Base-by-base conservation (phyloP, 73 alveolate genomes). In the Symbiodinium natans region DNA sequence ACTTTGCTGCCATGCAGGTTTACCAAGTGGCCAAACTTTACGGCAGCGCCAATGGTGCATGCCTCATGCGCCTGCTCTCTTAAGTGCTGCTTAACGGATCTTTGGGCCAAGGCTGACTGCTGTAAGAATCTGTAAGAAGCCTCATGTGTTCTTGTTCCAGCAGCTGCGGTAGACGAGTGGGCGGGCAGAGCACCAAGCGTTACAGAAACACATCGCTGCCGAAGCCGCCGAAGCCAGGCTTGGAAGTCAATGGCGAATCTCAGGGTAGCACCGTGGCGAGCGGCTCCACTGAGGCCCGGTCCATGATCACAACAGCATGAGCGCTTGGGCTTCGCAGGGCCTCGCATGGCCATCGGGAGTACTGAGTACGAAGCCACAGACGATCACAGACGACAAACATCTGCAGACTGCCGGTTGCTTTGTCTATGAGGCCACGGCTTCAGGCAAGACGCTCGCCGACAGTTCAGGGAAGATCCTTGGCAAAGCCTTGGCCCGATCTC, bases 21-120 rank as follows among this genome's bases (percentile, higher is more conserved):
- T 88, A 88, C 42, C 95, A 88, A 43, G 95, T 88, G 33, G 95
- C 95, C 2, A 88, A 88, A 43, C 95, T 88, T 23, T 48, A 88
- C 33, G 95, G 95, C 21, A 59, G 86, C 21, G 41, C 85, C 86
- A 88, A 88, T 29, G 85, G 95, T 36, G 10, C 21, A 59, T 27
- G 36, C 80, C 80, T 63, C 13, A 63, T 25, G 77, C 13, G 59
- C 59, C 59, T 46, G n/a, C n/a, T n/a, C n/a, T n/a, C n/a, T n/a
- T n/a, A n/a, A n/a, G n/a, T n/a, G n/a, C n/a, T n/a, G n/a, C n/a
- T n/a, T n/a, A n/a, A n/a, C n/a, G n/a, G n/a, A n/a, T n/a, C n/a
- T n/a, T n/a, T n/a, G n/a, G n/a, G n/a, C n/a, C n/a, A n/a, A n/a
- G n/a, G n/a, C n/a, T n/a, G n/a, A n/a, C n/a, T n/a, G n/a, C n/a